Evolutionary conservation across 1,139 yeast species (phyloP), one percentile per base, ranked within the genome.

Genomic region (Yamadazyma songkhlaensis): DNA sequence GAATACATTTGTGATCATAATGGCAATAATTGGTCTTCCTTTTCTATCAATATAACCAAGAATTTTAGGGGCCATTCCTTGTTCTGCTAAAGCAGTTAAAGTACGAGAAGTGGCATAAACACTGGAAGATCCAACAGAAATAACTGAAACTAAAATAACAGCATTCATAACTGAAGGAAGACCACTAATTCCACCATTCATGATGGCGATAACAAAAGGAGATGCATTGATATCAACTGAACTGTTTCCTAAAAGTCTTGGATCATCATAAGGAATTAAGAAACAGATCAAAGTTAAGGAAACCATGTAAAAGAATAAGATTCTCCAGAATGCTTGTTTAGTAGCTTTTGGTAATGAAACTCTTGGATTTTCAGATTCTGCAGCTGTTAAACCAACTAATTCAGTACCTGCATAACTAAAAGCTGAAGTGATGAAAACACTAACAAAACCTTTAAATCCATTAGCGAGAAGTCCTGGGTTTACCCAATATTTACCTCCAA

Each of bases 151-250:
- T 36, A 70, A 52, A 35, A 70, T 65, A 10, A 69, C 66, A 7
- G 68, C 74, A 44, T 70, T 70, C 56, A 69, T 64, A n/a, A 69
- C 62, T 27, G 71, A 62, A 8, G 75, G 74, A 37, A 74, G 59
- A 3, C 63, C 73, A 22, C 56, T 54, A 35, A 72, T 67, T 9
- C 83, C 82, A 5, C 81, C 81, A 37, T 67, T 62, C 31, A 69
- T 68, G 39, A 78, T 66, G 6, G 82, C 81, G 44, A 57, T 55
- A 23, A 55, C 60, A 43, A 56, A 55, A 8, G 60, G 60, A 4
- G 59, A 54, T 7, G 58, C 57, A 6, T 51, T 48, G 4, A 52
- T 52, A 33, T 49, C 56, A 3, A 50, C 57, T 25, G 51, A 46
- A 3, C 52, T 43, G 3, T 77, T 66, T 9, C 60, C 57, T 25